Percentiles rank a stretch among this genome's conserved stretches.
These are phyloP conservation scores for Phoma sp. DNA, from an alignment of 2,329 filamentous ascomycete species.

Conservation along the genomic window DNA sequence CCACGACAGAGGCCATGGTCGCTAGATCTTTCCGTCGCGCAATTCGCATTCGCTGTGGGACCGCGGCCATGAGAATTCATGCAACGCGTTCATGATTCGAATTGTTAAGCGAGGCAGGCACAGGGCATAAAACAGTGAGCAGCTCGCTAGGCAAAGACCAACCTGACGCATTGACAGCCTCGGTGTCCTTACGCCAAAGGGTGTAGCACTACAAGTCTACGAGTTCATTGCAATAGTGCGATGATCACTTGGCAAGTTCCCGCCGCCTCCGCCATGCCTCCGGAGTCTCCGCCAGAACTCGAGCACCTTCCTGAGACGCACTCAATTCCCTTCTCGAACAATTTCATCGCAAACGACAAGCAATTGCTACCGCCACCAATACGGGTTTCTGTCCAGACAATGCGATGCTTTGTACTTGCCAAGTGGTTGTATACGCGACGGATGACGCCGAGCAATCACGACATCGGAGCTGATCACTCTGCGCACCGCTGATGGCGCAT, in stretches of 20 bases:
- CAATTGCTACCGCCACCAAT: constrained; percentile 12
- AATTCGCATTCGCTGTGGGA: too few species aligned
- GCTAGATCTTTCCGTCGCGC: too few species aligned
- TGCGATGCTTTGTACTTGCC: constrained; percentile 1
- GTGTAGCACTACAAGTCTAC: not conserved
- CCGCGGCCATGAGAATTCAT: too few species aligned
- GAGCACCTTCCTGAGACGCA: constrained; percentile 8
- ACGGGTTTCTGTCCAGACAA: constrained; percentile 1
- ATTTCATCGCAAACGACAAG: not conserved
- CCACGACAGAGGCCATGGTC: too few species aligned
- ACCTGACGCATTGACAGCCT: not conserved
- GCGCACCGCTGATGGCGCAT: constrained; percentile 20
- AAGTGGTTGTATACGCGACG: constrained; percentile 20
- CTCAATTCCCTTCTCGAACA: not conserved
- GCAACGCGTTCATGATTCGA: too few species aligned
- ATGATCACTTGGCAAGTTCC: not conserved
- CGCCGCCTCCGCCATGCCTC: not conserved
- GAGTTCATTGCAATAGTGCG: not conserved
- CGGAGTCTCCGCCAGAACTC: not conserved
- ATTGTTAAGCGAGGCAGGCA: not conserved
- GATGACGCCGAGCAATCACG: constrained; percentile 36
- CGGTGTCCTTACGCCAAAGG: not conserved
- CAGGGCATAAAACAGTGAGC: not conserved
- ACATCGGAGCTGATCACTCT: constrained; percentile 26
- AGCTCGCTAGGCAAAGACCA: not conserved